Evolutionary conservation across 306 rosid species (phyloP).

Genomic region (Lathyrus oleraceus): DNA sequence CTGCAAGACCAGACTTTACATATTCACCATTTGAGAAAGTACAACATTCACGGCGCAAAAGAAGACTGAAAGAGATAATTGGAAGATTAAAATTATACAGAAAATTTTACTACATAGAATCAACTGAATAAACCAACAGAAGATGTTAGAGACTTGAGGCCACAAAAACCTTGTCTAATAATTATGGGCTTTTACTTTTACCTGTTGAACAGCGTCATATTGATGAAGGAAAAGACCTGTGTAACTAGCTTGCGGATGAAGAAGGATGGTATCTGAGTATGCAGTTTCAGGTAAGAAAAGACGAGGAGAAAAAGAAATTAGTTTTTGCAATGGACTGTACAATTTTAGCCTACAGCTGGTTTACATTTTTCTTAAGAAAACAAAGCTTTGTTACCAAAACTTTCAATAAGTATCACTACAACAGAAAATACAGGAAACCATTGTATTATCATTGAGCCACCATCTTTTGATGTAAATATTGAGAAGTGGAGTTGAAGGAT

Average conservation of each 20-base stretch:
- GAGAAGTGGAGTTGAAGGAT: neutral
- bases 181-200: constrained; percentile 51
- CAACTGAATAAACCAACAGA: constrained; percentile 17
- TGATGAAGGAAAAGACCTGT: constrained; percentile 94
- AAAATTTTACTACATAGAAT: constrained; percentile 15
- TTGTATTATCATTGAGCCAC: neutral
- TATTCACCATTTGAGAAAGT: constrained; percentile 98
- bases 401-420: constrained; percentile 17
- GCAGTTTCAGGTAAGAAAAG: constrained; percentile 39
- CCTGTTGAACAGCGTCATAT: constrained; percentile 96
- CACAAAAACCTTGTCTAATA: constrained; percentile 2
- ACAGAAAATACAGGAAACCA: constrained; percentile 16
- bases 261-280: constrained; percentile 87
- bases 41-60: constrained; percentile 95
- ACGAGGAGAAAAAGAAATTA: neutral
- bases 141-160: neutral
- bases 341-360: neutral
- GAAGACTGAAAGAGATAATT: constrained; percentile 56
- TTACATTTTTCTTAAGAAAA: neutral
- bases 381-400: constrained; percentile 15
- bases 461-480: neutral
- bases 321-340: neutral
- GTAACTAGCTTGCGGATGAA: constrained; percentile 92
- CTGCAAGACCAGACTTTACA: constrained; percentile 96
- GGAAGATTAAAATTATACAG: neutral